Evolutionary conservation across 495 filamentous ascomycete species (phyloP).

Genomic region (Letharia columbiana): DNA sequence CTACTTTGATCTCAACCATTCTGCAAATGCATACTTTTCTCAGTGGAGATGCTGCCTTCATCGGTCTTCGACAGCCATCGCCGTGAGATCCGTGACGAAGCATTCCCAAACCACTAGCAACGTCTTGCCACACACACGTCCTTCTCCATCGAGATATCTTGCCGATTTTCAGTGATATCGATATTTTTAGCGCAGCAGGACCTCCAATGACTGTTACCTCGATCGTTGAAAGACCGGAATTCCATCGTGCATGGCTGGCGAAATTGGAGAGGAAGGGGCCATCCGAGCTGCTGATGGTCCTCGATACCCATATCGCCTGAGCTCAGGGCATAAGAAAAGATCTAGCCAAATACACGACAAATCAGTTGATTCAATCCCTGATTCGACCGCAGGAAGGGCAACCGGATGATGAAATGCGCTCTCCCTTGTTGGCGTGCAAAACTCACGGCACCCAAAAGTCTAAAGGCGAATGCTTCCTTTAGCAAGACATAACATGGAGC

Average conservation of each 20-base stretch:
- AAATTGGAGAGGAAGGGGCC: neutral
- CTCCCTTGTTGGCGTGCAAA: neutral
- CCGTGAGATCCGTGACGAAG: neutral
- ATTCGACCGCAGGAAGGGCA: too few relatives aligned
- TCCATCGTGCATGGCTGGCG: neutral
- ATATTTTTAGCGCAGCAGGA: neutral
- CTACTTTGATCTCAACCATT: neutral
- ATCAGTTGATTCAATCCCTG: neutral
- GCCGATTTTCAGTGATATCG: neutral
- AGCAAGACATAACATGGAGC: neutral
- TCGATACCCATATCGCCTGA: neutral
- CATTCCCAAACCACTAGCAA: neutral
- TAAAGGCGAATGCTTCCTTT: neutral
- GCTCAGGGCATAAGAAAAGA: neutral
- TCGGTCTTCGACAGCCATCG: neutral
- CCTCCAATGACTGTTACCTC: neutral
- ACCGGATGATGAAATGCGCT: too few relatives aligned
- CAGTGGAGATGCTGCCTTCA: neutral
- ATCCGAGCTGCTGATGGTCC: neutral
- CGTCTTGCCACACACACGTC: neutral
- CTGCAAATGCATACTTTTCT: neutral
- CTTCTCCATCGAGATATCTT: neutral
- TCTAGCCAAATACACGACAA: neutral
- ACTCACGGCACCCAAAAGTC: neutral
- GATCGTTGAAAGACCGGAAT: neutral